Percentiles rank a stretch among this genome's conserved stretches.
Conservation (phyloP, 805 yeast genomes). For the Pichia manshurica region DNA sequence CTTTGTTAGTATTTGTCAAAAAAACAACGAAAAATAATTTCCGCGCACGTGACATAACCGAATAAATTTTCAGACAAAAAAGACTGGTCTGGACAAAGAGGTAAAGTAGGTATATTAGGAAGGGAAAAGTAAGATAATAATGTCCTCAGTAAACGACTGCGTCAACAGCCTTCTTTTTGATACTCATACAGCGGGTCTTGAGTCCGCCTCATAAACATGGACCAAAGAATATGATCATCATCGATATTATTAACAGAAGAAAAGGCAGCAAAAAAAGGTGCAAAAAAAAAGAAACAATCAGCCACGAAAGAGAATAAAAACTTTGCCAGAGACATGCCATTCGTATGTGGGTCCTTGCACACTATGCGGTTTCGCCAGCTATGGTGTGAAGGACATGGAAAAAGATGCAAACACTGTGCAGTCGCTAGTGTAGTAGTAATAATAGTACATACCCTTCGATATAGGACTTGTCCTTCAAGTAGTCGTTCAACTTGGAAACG, state of each 20-base stretch:
- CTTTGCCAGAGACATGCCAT: no score
- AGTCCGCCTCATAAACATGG: slow-evolving; percentile 97
- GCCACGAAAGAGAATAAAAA: background rate
- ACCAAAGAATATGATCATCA: slow-evolving; percentile 77
- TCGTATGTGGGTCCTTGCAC: no score
- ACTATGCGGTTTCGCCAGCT: no score
- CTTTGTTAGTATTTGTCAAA: slow-evolving; percentile 11
- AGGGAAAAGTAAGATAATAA: background rate
- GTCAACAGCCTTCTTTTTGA: slow-evolving; percentile 40
- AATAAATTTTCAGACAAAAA: no score
- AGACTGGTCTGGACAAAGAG: background rate
- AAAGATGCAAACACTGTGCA: no score
- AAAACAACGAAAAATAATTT: no score
- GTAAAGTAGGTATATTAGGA: background rate
- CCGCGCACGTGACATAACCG: no score
- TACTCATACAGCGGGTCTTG: slow-evolving; percentile 95
- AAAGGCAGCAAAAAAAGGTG: background rate
- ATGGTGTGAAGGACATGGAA: no score
- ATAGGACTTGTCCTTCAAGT: slow-evolving; percentile 91
- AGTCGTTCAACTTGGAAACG: slow-evolving; percentile 68
- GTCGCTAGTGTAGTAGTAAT: no score
- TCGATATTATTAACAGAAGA: slow-evolving; percentile 16
- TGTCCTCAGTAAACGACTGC: slow-evolving; percentile 17
- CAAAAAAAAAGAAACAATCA: background rate
- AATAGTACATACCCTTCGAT: slow-evolving; percentile 87